Percentiles rank a stretch among this genome's conserved stretches.
phyloP scores from a whole-genome alignment of 257 asterid genomes.

The Osmanthus fragrans region DNA sequence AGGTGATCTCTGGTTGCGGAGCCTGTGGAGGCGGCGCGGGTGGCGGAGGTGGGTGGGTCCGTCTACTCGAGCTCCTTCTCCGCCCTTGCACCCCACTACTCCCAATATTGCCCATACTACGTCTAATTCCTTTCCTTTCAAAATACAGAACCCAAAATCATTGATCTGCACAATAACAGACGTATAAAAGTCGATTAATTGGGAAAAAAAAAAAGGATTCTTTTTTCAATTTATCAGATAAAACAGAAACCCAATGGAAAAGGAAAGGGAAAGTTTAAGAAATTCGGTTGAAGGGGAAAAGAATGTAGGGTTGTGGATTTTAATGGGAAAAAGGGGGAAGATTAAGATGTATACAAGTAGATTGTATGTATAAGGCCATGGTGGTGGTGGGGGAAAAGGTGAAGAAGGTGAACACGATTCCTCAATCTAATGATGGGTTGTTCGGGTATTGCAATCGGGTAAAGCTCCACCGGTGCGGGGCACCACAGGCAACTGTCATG shows the following conservation, averaged over 20 bases:
- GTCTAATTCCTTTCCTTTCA: not conserved
- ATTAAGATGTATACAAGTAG: not conserved
- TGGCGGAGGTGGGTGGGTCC: slow-evolving; percentile 79
- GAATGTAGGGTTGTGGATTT: not conserved
- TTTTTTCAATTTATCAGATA: not conserved
- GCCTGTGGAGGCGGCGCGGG: slow-evolving; percentile 65
- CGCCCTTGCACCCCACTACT: slow-evolving; percentile 75
- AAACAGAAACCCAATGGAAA: slow-evolving; percentile 10
- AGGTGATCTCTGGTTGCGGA: slow-evolving; percentile 72
- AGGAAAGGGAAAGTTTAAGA: not conserved
- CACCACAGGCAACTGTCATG: not conserved
- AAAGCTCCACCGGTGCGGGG: slow-evolving; percentile 30
- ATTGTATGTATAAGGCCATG: not conserved
- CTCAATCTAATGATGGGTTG: not conserved
- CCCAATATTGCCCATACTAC: slow-evolving; percentile 79
- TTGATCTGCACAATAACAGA: not conserved
- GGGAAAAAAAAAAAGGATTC: not conserved
- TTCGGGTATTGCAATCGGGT: slow-evolving; percentile 24
- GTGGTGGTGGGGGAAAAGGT: not conserved
- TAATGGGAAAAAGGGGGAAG: not conserved
- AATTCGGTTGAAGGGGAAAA: not conserved
- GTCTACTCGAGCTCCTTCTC: slow-evolving; percentile 57
- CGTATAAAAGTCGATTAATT: not conserved
- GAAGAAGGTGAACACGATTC: not conserved
- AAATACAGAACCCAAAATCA: not conserved